Evolutionary conservation across 768 basidiomycete species (phyloP).

Genomic region (Termitomyces bulborhizus): DNA sequence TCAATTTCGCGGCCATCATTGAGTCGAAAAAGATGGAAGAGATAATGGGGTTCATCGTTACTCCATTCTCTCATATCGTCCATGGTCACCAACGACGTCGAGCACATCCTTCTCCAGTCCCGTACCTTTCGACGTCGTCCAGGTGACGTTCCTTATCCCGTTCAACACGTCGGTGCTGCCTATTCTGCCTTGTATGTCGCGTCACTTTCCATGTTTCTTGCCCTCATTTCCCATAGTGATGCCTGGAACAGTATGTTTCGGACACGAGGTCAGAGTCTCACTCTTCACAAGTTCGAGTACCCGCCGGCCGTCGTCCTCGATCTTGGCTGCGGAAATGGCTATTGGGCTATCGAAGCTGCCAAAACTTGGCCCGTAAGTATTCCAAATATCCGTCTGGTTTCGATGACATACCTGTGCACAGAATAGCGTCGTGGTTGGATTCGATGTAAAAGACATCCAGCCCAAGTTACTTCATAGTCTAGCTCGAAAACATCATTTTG

Average conservation of each 20-base stretch:
- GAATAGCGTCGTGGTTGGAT: constrained; percentile 52
- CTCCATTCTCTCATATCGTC: background rate
- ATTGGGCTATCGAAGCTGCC: constrained; percentile 68
- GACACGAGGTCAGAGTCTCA: constrained; percentile 40
- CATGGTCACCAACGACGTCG: constrained; percentile 29
- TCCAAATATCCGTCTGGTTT: background rate
- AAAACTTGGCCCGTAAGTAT: constrained; percentile 54
- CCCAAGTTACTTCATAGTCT: constrained; percentile 31
- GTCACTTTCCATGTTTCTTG: background rate
- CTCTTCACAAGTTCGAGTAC: constrained; percentile 45
- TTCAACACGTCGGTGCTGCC: constrained; percentile 39
- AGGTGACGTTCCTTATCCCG: constrained; percentile 52
- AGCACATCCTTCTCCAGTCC: constrained; percentile 35
- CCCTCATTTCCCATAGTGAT: constrained; percentile 37
- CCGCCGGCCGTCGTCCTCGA: constrained; percentile 55
- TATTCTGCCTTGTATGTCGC: constrained; percentile 49
- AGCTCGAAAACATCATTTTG: constrained; percentile 26
- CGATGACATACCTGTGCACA: constrained; percentile 16
- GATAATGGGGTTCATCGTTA: too few relatives aligned
- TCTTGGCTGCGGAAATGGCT: constrained; percentile 66
- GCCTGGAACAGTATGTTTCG: constrained; percentile 68
- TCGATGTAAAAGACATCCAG: constrained; percentile 51
- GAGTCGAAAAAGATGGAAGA: constrained; percentile 14
- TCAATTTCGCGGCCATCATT: constrained; percentile 21
- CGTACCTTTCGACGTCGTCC: constrained; percentile 34